Evolutionary conservation across 2,329 filamentous ascomycete species (phyloP), one percentile per base, ranked within the genome.

Genomic region (Colletotrichum theobromicola): DNA sequence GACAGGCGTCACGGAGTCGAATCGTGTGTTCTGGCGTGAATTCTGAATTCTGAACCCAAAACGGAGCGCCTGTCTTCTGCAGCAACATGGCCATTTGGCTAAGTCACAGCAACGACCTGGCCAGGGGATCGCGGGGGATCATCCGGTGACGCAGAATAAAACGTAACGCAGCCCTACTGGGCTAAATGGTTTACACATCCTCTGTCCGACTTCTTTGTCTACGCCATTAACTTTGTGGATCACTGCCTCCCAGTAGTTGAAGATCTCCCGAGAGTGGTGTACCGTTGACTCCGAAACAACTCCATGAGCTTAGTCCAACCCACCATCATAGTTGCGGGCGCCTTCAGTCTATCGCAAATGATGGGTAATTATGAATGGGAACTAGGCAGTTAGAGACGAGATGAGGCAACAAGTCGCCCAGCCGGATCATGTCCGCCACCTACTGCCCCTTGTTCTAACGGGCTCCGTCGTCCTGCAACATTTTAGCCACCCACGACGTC

Each of bases 21-120:
- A 10, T 9, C 18, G 37, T 8, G 0, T 42, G 10, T 3, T 50
- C 42, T 12, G 10, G 4, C 2, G 10, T 2, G n/a, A n/a, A 7
- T 4, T 13, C 5, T 13, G n/a, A n/a, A n/a, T 21, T 10, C 21
- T 1, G 42, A 21, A 21, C 21, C 10, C 2, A 21, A 4, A 12
- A 2, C n/a, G 7, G n/a, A 50, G 5, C 24, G 2, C 12, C 42
- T 50, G n/a, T 4, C 42, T 50, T 21, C 42, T 4, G n/a, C 10
- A 4, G n/a, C n/a, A 50, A 21, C 10, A 50, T 21, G 13, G 2
- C 1, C 6, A n/a, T 50, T 18, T 2, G 42, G 5, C 6, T 21
- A 21, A 21, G 13, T 13, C 4, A 50, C n/a, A n/a, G 13, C n/a
- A 21, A 50, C 42, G 42, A 50, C 24, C 42, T 50, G n/a, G 13